Evolutionary conservation across 495 filamentous ascomycete species (phyloP).

Genomic region (Platismatia glauca): DNA sequence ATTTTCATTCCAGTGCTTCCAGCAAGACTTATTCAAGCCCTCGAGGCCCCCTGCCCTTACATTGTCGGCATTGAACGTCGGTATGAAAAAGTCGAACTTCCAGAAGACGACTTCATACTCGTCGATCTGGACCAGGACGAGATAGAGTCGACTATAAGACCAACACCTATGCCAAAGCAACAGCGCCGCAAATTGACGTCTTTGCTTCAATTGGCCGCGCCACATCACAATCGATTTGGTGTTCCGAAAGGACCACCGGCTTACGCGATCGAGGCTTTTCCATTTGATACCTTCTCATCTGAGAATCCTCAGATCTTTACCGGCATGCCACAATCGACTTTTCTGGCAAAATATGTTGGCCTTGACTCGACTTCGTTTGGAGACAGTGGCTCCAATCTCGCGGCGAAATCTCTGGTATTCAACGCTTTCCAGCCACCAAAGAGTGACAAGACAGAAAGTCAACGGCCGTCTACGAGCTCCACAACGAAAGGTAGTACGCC

Average conservation of each 20-base stretch:
- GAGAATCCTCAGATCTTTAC: conserved; percentile 76
- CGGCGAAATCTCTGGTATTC: conserved; percentile 57
- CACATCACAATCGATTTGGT: conserved; percentile 79
- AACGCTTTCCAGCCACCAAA: conserved; percentile 76
- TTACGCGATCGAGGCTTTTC: conserved; percentile 87
- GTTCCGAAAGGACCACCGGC: conserved; percentile 82
- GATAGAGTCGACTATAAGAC: conserved; percentile 70
- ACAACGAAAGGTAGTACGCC: conserved; percentile 65
- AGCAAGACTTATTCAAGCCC: conserved; percentile 73
- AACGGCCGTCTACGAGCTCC: conserved; percentile 75
- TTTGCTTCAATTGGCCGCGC: conserved; percentile 80
- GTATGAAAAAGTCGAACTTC: conserved; percentile 84
- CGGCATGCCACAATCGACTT: conserved; percentile 56
- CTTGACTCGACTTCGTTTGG: conserved; percentile 85
- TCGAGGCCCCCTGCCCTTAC: conserved; percentile 94
- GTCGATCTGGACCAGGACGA: conserved; percentile 86
- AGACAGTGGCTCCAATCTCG: conserved; percentile 44
- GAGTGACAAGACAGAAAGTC: conserved; percentile 53
- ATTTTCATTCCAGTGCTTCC: conserved; percentile 90
- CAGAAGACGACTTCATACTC: conserved; percentile 92
- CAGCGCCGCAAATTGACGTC: conserved; percentile 84
- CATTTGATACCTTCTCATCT: conserved; percentile 77
- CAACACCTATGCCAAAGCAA: conserved; percentile 71
- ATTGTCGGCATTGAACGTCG: conserved; percentile 91
- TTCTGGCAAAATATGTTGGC: conserved; percentile 72